Base-by-base conservation (phyloP, 257 asterid genomes). In the Solanum acaule region DNA sequence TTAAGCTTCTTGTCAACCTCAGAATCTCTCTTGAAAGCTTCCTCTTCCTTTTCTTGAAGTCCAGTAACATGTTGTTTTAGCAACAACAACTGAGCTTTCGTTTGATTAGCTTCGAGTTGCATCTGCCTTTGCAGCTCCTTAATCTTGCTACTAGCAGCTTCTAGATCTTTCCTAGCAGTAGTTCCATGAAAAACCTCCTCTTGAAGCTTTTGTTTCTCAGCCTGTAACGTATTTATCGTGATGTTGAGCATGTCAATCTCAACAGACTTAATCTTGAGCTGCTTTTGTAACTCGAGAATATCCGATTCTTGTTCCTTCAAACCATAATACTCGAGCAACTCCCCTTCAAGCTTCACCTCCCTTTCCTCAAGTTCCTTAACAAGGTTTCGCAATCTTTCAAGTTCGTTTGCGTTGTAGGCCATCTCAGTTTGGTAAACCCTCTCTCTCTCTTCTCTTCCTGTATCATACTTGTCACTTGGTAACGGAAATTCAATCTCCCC, bases 321-420 rank as follows among this genome's bases (percentile, higher is more conserved):
- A 33, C 99, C 99, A 42, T 96, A 94, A 85, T 96, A 97, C 85
- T 96, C 98, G 4, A 97, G 94, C 83, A 97, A 94, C 93, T 97
- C 99, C 2, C 97, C 98, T 91, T 97, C 98, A 25, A 97, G 99
- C 91, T 94, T 96, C 89, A 94, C 98, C 77, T 96, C 99, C 89
- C 99, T 92, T 88, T 97, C 99, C 90, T 95, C 98, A 88, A 97
- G 83, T 87, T 96, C 99, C 83, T 90, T 90, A n/a, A 96, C 99
- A 70, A 96, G 91, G 86, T 88, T 88, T 33, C 96, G 94, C 67
- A 97, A 65, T 52, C 93, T 90, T 90, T 95, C 99, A 65, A 97
- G 94, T 86, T 97, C 99, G 7, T 61, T 90, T 10, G 94, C 97
- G 83, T 94, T 94, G 61, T 89, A 90, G 15, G 94, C 98, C 97